These are phyloP conservation scores for Taphrina deformans DNA, from an alignment of 1,139 yeast genomes.

Conservation along the genomic window DNA sequence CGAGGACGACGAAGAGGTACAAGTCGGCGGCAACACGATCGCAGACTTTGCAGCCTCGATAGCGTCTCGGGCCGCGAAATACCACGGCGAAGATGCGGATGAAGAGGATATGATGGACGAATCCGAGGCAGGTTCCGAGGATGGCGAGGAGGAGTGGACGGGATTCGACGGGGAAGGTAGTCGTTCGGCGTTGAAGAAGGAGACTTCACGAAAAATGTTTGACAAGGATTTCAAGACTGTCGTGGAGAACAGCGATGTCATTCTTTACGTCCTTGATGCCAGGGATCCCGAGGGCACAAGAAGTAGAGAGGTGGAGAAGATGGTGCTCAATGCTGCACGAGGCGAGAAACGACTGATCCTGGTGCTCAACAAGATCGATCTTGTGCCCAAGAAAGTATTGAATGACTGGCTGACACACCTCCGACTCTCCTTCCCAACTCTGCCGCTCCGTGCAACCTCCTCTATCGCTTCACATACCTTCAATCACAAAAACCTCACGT, in stretches of 20 bases:
- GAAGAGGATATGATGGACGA: constrained; percentile 45
- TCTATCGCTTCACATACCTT: constrained; percentile 66
- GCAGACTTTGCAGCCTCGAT: constrained; percentile 79
- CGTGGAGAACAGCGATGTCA: constrained; percentile 85
- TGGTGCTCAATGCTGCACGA: constrained; percentile 65
- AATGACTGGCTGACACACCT: constrained; percentile 81
- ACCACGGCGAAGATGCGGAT: constrained; percentile 48
- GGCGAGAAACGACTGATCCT: constrained; percentile 82
- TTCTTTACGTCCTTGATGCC: constrained; percentile 90
- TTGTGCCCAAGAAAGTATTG: constrained; percentile 79
- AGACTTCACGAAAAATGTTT: constrained; percentile 80
- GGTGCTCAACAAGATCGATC: constrained; percentile 85
- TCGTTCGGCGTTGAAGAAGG: constrained; percentile 46
- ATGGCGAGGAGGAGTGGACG: constrained; percentile 44
- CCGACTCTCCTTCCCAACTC: constrained; percentile 82
- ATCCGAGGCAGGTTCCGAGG: constrained; percentile 45
- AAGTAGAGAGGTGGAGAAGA: constrained; percentile 85
- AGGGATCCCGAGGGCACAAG: constrained; percentile 97
- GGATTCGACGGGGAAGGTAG: constrained; percentile 50
- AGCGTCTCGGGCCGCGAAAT: constrained; percentile 70
- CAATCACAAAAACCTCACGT: constrained; percentile 65
- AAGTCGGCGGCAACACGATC: constrained; percentile 45
- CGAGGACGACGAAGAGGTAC: constrained; percentile 50
- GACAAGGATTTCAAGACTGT: constrained; percentile 73
- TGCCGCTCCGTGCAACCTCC: constrained; percentile 67